A percentile compares a stretch with the other conserved stretches of the same genome.
These are phyloP conservation scores for Porphyrellus sp. DNA, from an alignment of 1,284 basidiomycete species.

Conservation along the genomic window DNA sequence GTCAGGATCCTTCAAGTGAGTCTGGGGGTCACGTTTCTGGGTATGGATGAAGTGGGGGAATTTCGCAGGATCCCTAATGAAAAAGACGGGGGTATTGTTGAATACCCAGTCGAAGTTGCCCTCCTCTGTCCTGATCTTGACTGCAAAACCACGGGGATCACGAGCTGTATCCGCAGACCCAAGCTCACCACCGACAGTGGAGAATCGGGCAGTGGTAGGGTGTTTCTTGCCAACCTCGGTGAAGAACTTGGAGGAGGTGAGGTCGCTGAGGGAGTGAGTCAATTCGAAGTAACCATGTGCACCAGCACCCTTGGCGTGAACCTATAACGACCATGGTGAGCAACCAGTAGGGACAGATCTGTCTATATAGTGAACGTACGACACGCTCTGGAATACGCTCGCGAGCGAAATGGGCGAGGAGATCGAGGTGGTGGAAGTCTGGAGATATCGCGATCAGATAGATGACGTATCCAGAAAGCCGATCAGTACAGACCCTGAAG, in stretches of 20 bases:
- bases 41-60: conserved; percentile 96
- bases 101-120: conserved; percentile 91
- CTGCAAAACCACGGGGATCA: conserved; percentile 88
- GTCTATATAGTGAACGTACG: conserved; percentile 39
- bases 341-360: not conserved
- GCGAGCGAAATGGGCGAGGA: conserved; percentile 87
- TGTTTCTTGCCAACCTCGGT: conserved; percentile 67
- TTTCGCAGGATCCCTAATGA: conserved; percentile 80
- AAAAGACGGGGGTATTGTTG: conserved; percentile 92
- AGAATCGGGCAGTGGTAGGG: conserved; percentile 77
- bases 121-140: conserved; percentile 88
- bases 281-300: conserved; percentile 92
- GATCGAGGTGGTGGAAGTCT: conserved; percentile 84
- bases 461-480: not conserved
- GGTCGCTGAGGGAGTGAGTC: conserved; percentile 79
- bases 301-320: conserved; percentile 84
- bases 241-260: conserved; percentile 75
- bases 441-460: conserved; percentile 7
- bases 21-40: conserved; percentile 89
- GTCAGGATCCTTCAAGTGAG: conserved; percentile 80
- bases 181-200: conserved; percentile 83
- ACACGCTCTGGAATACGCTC: conserved; percentile 96
- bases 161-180: conserved; percentile 89
- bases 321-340: conserved; percentile 38
- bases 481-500: conserved; percentile 62